These are phyloP conservation scores for Uronychia binucleata DNA, from an alignment of 73 alveolate species.

Conservation along the genomic window DNA sequence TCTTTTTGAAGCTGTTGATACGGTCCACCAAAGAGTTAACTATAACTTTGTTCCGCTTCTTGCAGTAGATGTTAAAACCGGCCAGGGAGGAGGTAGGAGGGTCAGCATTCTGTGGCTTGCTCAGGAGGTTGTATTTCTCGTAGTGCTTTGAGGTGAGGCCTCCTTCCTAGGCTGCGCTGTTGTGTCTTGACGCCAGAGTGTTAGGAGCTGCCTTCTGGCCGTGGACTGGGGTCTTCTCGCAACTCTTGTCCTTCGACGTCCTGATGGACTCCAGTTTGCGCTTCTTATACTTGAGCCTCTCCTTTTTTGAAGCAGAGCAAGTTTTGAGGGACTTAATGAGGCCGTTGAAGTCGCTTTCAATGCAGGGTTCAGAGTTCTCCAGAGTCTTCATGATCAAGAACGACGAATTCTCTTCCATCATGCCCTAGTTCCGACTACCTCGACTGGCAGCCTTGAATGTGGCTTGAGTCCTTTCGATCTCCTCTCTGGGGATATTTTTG, in stretches of 20 bases:
- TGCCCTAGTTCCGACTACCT: too few species aligned
- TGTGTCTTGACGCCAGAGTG: not conserved
- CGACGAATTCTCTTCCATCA: not conserved
- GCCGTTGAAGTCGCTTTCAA: not conserved
- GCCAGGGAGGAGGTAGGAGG: not conserved
- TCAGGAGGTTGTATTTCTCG: not conserved
- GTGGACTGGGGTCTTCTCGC: not conserved
- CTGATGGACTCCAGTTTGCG: not conserved
- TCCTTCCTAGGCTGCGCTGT: too few species aligned
- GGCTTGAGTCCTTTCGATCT: not conserved
- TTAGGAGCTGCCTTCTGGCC: slow-evolving; percentile 1
- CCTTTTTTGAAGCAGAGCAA: not conserved
- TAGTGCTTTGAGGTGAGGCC: too few species aligned
- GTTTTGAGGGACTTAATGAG: not conserved
- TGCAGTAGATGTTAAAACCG: not conserved
- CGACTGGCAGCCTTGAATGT: too few species aligned
- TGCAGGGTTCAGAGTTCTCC: not conserved
- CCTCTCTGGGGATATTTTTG: not conserved
- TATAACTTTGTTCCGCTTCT: not conserved
- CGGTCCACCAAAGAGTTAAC: not conserved
- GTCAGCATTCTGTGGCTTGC: not conserved
- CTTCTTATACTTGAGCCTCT: too few species aligned
- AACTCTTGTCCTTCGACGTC: not conserved
- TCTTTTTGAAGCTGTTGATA: not conserved
- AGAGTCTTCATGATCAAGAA: not conserved